phyloP scores from a whole-genome alignment of 257 asterid species.

The Linderniella brevidens region DNA sequence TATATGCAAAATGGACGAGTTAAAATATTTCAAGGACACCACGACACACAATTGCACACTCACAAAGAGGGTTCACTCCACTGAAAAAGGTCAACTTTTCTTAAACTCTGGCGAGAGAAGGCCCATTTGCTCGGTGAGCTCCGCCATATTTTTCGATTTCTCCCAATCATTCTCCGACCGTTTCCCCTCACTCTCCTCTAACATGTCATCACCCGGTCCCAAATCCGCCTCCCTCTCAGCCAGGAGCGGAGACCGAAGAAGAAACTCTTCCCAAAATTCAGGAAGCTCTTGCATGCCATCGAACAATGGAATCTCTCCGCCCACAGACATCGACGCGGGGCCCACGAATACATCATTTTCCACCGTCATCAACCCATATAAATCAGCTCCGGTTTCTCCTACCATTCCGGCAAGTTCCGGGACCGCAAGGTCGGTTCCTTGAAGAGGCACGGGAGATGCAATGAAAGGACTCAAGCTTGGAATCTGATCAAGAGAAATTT shows the following conservation, averaged over 20 bases:
- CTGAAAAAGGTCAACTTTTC: slow-evolving; percentile 16
- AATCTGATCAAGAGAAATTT: too few relatives aligned
- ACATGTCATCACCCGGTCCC: slow-evolving; percentile 25
- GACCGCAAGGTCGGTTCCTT: too few relatives aligned
- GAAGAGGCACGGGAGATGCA: too few relatives aligned
- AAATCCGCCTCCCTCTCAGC: slow-evolving; percentile 11
- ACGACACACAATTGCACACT: too few relatives aligned
- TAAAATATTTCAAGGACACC: too few relatives aligned
- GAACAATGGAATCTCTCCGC: slow-evolving; percentile 27
- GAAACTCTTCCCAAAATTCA: slow-evolving; percentile 79
- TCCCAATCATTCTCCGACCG: slow-evolving; percentile 40
- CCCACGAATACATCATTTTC: slow-evolving; percentile 21
- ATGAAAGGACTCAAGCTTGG: too few relatives aligned
- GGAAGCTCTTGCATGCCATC: slow-evolving; percentile 64
- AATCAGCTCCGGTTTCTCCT: too few relatives aligned
- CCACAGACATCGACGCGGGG: slow-evolving; percentile 18
- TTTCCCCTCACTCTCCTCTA: slow-evolving; percentile 21
- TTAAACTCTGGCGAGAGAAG: slow-evolving; percentile 45
- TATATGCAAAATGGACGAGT: too few relatives aligned
- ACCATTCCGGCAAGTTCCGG: too few relatives aligned
- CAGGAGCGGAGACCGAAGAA: slow-evolving; percentile 31
- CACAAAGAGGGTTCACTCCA: too few relatives aligned
- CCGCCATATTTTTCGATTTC: slow-evolving; percentile 35
- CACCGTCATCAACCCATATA: slow-evolving; percentile 10
- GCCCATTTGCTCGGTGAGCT: slow-evolving; percentile 80